Base-by-base conservation (phyloP, 2,329 filamentous ascomycete genomes). In the Ceratocystis colombiana region DNA sequence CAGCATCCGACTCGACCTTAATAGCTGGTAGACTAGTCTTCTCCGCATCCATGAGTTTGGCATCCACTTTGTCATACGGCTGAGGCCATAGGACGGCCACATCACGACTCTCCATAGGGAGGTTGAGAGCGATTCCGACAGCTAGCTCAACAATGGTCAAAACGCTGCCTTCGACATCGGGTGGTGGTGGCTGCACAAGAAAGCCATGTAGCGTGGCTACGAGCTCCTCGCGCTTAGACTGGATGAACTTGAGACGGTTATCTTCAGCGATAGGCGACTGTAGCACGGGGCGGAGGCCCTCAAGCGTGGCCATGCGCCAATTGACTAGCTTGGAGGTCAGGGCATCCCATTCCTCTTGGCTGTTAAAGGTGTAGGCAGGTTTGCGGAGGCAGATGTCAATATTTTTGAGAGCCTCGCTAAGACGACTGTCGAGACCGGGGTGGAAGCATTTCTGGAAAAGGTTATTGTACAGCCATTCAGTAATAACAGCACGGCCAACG, bases 371-470 rank as follows among this genome's bases (percentile, higher is more conserved):
- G 68, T 89, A 86, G 61, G 89, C 87, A 71, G 88, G 88, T 64
- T 82, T 82, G 64, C 94, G 87, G 68, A 99, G 91, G 73, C 91
- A 95, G 70, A 87, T 84, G 77, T 96, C 93, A 69, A 97, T 90
- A 61, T 80, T 80, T 78, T 96, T 96, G 65, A 99, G 79, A 69
- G 89, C 86, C 12, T 82, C 79, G 70, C 90, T 96, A 28, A 97
- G 79, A 8, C 80, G 80, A 0, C 84, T 80, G 64, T 96, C 90
- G 12, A 99, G 81, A 8, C 87, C 87, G 0, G 94, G 94, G 73
- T 99, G 94, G 77, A 99, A 97, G 75, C 88, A 92, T 65, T 87
- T 87, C 74, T 95, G 87, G 74, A 97, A 96, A 55, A 97, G 84
- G 73, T 96, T 90, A 61, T 96, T 90, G 28, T 93, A 86, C 5